Evolutionary conservation across 345 rosid genomes (phyloP), one percentile per base, ranked within the genome.

Genomic region (Eucalyptus polybractea): DNA sequence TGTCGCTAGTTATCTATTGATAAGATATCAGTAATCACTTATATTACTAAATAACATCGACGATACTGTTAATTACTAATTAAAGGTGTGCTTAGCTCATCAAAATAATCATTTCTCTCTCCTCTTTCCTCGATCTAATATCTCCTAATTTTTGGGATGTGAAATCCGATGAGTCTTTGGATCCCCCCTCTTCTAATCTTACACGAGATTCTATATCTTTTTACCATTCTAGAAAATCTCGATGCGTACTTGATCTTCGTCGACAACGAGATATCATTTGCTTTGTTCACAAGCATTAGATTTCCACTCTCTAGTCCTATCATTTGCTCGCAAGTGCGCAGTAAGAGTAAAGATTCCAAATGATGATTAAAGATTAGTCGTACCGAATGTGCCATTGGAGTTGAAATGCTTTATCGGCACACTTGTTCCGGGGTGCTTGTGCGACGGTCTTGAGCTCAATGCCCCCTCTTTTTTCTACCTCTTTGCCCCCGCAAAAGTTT

Each of bases 161-260:
- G 25, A 72, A 72, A 33, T 72, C 7, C 3, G 2, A 2, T 33
- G 44, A 11, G 13, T 72, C 45, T 2, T 37, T 69, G 1, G 27
- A 24, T 37, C 3, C 25, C 13, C 81, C 25, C 10, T 72, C 8
- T 72, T 72, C 45, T 72, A 19, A 72, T 37, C 19, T 37, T 7
- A 10, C 5, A 37, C 1, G 76, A 65, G 76, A 65, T 65, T n/a
- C 11, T n/a, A 14, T 17, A 62, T 27, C 3, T 29, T 62, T 62
- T 5, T 37, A 31, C 6, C 6, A 17, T 31, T 6, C 6, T 19
- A 31, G 0, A 16, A 16, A 69, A 69, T 37, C 21, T 31, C 1
- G 1, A 31, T 9, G 12, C 2, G 2, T 5, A 8, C 37, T 15
- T 15, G 12, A 31, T 31, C 7, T 31, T 31, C 1, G 2, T 3